phyloP scores from a whole-genome alignment of 192 early-diverging fungal species.

The Backusella circina region DNA sequence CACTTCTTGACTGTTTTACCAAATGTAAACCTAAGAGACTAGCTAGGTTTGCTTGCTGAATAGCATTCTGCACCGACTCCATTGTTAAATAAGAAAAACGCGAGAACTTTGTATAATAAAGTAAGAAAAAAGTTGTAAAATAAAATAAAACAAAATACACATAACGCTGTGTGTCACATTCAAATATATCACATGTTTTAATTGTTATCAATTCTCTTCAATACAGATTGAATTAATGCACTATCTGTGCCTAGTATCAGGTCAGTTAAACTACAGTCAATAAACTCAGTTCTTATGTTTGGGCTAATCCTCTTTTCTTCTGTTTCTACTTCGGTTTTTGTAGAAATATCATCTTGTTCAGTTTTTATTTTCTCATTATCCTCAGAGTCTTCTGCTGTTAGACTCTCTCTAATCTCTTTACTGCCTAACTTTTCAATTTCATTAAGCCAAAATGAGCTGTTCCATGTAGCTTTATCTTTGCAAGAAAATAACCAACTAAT shows the following conservation, averaged over 20 bases:
- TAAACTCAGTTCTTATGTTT: background rate
- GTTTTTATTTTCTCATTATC: background rate
- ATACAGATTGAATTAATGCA: background rate
- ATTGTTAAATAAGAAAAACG: conserved; percentile 9
- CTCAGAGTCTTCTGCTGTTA: background rate
- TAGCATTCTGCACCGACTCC: conserved; percentile 22
- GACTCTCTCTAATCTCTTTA: background rate
- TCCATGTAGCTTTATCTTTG: background rate
- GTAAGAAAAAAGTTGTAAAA: background rate
- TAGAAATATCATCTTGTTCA: background rate
- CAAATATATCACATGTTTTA: background rate
- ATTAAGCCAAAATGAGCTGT: background rate
- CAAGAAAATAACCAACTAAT: background rate
- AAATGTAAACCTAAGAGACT: conserved; percentile 29
- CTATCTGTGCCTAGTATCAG: background rate
- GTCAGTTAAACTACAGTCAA: background rate
- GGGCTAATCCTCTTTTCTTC: background rate
- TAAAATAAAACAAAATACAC: background rate
- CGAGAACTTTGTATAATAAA: background rate
- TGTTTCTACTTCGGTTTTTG: background rate
- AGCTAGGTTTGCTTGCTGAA: conserved; percentile 30
- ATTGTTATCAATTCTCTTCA: background rate
- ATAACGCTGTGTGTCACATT: background rate
- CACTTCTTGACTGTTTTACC: conserved; percentile 4
- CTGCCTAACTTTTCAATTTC: background rate